Evolutionary conservation across 2,329 filamentous ascomycete genomes (phyloP), one percentile per base, ranked within the genome.

Genomic region (Fusarium tricinctum): DNA sequence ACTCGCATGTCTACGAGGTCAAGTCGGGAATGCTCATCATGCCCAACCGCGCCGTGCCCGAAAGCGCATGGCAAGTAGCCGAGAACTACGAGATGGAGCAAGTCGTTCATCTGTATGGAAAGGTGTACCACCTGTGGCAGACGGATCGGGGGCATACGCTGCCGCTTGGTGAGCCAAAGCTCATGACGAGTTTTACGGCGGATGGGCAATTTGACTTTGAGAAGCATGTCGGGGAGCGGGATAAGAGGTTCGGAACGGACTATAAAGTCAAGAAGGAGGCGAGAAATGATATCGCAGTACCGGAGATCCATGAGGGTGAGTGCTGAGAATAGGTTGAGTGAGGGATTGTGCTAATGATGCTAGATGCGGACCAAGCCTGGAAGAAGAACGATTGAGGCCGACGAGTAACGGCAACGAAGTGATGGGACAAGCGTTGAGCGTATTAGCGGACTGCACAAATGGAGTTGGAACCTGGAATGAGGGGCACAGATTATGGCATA

Each of bases 121-220:
- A 97, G 76, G 88, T 91, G 2, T 96, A 91, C 77, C 93, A 97
- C 76, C 83, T 96, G 42, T 97, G 94, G 93, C 92, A 97, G 84
- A 88, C 91, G 17, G 93, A 97, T 79, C 82, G 86, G 8, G 92
- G 92, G 0, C 88, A 95, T 73, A 74, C 75, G 61, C 63, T 88
- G 30, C 85, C 85, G 0, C 69, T 88, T 5, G 86, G 85, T 0
- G 79, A 82, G 66, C 85, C 86, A 10, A 80, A 83, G 71, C 77
- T 88, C 8, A 87, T 87, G 85, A 85, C 81, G 13, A 86, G 84
- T 71, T 84, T 82, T 61, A 85, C 83, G 5, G 78, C 74, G 2
- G 78, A 81, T n/a, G 81, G 80, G 0, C 85, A 87, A 71, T 75
- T 86, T 30, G 82, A 83, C 35, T 82, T 85, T 65, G 80, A 81